A percentile compares a stretch with the other conserved stretches of the same genome.
phyloP scores from a whole-genome alignment of 2,329 filamentous ascomycete species.

The Alternaria viburni region DNA sequence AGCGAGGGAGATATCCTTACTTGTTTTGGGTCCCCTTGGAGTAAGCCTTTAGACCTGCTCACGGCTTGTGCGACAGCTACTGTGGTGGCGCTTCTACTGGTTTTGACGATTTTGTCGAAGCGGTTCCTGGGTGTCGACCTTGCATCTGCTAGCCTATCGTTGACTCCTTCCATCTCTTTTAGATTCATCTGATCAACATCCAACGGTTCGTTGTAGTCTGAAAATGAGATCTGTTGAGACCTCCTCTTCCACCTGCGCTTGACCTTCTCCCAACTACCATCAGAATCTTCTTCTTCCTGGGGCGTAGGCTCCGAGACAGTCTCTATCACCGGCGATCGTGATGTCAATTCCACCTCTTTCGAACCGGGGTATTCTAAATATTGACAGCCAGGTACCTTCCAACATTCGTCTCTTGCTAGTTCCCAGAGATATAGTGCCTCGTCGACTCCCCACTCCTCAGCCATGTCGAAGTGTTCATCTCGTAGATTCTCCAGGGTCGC shows the following conservation, averaged over 20 bases:
- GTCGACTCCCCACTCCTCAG: conserved; percentile 1
- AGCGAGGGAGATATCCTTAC: background rate
- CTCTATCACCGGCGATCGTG: background rate
- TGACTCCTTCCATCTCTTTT: background rate
- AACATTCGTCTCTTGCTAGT: conserved; percentile 4
- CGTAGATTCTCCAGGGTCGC: conserved; percentile 9
- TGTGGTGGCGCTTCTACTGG: background rate
- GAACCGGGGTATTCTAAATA: background rate
- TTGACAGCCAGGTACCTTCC: conserved; percentile 5
- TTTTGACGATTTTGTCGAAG: background rate
- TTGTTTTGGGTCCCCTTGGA: background rate
- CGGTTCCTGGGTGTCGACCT: background rate
- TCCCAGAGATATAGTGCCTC: conserved; percentile 13
- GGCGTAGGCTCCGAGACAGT: background rate
- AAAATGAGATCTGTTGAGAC: background rate
- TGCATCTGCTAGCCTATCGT: background rate
- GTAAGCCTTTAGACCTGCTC: background rate
- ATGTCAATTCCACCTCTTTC: background rate
- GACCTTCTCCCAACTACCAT: background rate
- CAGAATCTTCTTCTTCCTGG: background rate
- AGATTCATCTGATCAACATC: background rate
- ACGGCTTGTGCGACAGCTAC: too few relatives aligned
- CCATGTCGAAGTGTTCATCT: background rate
- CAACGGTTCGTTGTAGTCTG: background rate
- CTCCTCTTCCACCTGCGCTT: background rate